Conservation (phyloP, 768 basidiomycete genomes). For the Aureoboletus auriporus region DNA sequence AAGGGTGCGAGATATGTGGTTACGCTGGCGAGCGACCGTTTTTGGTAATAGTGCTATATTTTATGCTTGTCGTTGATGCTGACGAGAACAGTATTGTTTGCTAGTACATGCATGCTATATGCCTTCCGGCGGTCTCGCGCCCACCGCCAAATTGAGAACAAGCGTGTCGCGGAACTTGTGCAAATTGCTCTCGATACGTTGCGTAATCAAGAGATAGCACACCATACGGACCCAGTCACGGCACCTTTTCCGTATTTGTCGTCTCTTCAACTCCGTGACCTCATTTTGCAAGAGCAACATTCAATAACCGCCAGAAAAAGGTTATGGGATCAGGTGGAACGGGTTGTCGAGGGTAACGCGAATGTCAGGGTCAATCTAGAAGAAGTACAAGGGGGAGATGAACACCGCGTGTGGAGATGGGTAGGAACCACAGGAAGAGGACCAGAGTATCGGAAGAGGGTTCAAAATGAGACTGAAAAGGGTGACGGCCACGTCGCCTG, state of each 20-base stretch:
- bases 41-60: constrained; percentile 43
- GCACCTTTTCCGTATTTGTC: constrained; percentile 75
- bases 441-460: constrained; percentile 33
- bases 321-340: constrained; percentile 82
- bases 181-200: constrained; percentile 76
- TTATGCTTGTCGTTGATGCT: constrained; percentile 9
- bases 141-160: constrained; percentile 52
- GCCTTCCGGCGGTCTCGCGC: constrained; percentile 34
- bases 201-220: constrained; percentile 76
- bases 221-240: constrained; percentile 78
- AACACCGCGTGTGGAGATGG: constrained; percentile 90
- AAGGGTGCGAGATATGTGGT: constrained; percentile 63
- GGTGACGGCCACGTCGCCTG: constrained; percentile 23
- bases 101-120: constrained; percentile 12
- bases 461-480: constrained; percentile 23
- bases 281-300: constrained; percentile 78
- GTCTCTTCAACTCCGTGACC: constrained; percentile 83
- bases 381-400: constrained; percentile 82
- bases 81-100: constrained; percentile 27
- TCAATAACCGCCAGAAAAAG: constrained; percentile 60
- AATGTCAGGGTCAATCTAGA: constrained; percentile 85
- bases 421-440: constrained; percentile 51
- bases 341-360: constrained; percentile 83
- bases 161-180: constrained; percentile 69
- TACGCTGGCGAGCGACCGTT: constrained; percentile 60